These are phyloP conservation scores for Silybum marianum DNA, from an alignment of 129 eudicot genomes.

Conservation along the genomic window DNA sequence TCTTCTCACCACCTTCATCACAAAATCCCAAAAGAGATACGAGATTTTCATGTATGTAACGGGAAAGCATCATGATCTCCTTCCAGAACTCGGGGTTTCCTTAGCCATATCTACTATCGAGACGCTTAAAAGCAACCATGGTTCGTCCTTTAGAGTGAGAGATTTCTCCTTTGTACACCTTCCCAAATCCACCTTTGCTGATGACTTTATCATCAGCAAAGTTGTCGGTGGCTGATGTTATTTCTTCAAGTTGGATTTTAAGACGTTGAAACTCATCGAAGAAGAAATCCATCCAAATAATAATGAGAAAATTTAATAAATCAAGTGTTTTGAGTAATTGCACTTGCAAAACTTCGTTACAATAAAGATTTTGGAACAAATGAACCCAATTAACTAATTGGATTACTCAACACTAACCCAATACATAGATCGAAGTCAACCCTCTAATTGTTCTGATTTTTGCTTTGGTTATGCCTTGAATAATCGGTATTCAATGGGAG, in stretches of 20 bases:
- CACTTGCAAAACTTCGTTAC: not conserved
- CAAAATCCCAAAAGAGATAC: not conserved
- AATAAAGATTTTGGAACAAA: no score
- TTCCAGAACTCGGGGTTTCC: not conserved
- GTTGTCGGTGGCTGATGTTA: not conserved
- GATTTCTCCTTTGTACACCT: not conserved
- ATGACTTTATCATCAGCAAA: not conserved
- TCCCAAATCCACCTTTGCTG: not conserved
- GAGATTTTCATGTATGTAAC: not conserved
- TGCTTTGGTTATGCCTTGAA: no score
- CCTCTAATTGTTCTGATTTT: no score
- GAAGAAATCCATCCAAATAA: not conserved
- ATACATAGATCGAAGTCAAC: no score
- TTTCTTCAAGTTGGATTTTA: not conserved
- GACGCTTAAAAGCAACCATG: not conserved
- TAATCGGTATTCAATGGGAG: no score
- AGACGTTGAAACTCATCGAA: not conserved
- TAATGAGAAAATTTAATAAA: not conserved
- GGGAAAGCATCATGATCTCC: not conserved
- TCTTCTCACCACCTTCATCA: not conserved
- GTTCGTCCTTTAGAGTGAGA: not conserved
- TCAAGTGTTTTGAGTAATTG: not conserved
- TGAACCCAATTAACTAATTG: no score
- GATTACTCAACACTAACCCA: no score
- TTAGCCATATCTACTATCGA: not conserved